Evolutionary conservation across 2,329 filamentous ascomycete species (phyloP), one percentile per base, ranked within the genome.

Genomic region (Fusarium sp.): DNA sequence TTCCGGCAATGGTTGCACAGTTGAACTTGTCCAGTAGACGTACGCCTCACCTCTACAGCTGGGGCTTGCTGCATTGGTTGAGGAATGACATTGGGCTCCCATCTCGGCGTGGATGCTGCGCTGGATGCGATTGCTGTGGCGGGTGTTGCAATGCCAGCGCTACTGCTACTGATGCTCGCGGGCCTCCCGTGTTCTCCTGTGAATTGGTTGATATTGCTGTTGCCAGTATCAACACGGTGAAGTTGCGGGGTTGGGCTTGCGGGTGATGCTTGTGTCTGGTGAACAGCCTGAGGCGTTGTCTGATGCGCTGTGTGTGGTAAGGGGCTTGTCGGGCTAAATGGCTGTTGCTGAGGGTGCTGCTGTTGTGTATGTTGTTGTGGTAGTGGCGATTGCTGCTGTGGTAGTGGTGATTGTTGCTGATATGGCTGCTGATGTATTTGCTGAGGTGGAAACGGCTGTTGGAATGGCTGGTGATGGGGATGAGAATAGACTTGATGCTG

Each of bases 1-100:
- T 70, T 70, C 17, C 55, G 58, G 15, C 67, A 70, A 32, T 70
- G 63, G 17, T 59, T 60, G 29, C 67, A 70, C 0, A 47, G 7
- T 6, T 44, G 51, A 4, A 44, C 21, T 4, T 58, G 53, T 0
- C 53, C 62, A 2, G 49, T 63, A 9, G 62, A 55, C 7, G 51
- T 43, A 10, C 49, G 46, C 4, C 54, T 57, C 19, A 57, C 3
- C 7, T 47, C 50, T 10, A 35, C 33, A 0, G 10, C 15, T 10
- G 46, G 49, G 3, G 10, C 25, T 27, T 35, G 53, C 35, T 62
- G 67, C 4, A 9, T 14, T 2, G 21, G 19, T 3, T 42, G 48
- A 31, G 41, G 17, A 9, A 47, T 21, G 8, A 21, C 14, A 25
- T 43, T 44, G 0, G 55, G 38, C 8, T 61, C 51, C 59, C 56